phyloP scores from a whole-genome alignment of 331 rosid genomes.

The Ulmus americana region DNA sequence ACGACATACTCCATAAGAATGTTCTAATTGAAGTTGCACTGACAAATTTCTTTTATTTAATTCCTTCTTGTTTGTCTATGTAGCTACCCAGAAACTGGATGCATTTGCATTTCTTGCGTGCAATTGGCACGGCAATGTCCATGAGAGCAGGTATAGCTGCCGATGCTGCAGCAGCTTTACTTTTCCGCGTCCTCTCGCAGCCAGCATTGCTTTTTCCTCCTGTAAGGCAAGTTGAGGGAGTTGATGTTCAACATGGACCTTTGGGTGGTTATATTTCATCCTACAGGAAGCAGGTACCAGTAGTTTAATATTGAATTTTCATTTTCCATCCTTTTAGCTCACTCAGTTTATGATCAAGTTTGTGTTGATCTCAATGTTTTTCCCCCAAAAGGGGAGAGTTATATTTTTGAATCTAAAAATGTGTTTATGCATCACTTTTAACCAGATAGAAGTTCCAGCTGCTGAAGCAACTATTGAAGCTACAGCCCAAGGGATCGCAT shows the following conservation, averaged over 20 bases:
- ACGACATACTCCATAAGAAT: no score
- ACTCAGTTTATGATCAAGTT: background rate
- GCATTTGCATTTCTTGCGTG: conserved; percentile 95
- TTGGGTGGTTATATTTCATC: conserved; percentile 62
- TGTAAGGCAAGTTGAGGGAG: conserved; percentile 79
- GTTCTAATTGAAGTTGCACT: background rate
- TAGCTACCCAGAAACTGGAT: conserved; percentile 97
- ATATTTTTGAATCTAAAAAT: background rate
- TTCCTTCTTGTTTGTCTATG: conserved; percentile 18
- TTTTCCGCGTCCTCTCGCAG: conserved; percentile 86
- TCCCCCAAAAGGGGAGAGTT: background rate
- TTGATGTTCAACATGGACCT: conserved; percentile 71
- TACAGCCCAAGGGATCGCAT: conserved; percentile 93
- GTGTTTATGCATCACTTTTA: background rate
- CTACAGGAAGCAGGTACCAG: conserved; percentile 69
- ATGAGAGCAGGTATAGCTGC: conserved; percentile 94
- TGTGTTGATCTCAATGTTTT: background rate
- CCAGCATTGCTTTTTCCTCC: conserved; percentile 95
- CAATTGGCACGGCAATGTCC: conserved; percentile 95
- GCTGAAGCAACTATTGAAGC: conserved; percentile 92
- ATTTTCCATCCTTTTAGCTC: background rate
- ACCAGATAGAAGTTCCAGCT: conserved; percentile 83
- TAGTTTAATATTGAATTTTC: background rate
- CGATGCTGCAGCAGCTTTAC: conserved; percentile 94
- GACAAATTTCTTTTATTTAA: background rate